Evolutionary conservation across 1,284 basidiomycete species (phyloP).

Genomic region (Termitomyces sp.): DNA sequence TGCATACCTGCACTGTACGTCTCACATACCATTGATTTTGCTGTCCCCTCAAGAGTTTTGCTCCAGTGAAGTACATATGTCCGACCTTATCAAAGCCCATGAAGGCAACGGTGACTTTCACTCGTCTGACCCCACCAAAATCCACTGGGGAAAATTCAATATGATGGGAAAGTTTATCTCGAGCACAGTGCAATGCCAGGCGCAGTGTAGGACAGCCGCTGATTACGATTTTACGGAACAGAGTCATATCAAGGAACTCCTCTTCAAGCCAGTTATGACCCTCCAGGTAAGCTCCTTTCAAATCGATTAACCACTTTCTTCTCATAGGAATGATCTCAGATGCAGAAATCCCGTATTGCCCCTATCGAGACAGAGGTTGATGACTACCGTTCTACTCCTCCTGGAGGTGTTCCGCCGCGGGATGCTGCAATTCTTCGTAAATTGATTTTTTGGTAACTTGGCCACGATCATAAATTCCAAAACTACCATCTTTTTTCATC

Average conservation of each 20-base stretch:
- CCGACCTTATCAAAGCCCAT: slow-evolving; percentile 72
- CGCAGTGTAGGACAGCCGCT: slow-evolving; percentile 55
- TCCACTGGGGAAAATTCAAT: slow-evolving; percentile 84
- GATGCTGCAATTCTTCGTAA: slow-evolving; percentile 38
- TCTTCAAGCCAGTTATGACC: slow-evolving; percentile 57
- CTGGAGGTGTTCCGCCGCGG: slow-evolving; percentile 24
- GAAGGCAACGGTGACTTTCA: slow-evolving; percentile 70
- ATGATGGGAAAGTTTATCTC: slow-evolving; percentile 78
- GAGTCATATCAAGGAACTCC: slow-evolving; percentile 44
- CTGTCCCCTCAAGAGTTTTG: slow-evolving; percentile 7
- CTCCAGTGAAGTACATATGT: slow-evolving; percentile 76
- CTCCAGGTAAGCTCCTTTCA: slow-evolving; percentile 45
- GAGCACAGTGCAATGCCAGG: slow-evolving; percentile 64
- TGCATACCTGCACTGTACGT: slow-evolving; percentile 77
- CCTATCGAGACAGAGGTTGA: slow-evolving; percentile 43
- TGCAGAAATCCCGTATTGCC: slow-evolving; percentile 48
- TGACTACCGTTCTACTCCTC: slow-evolving; percentile 29
- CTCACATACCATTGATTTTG: slow-evolving; percentile 9
- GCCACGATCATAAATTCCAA: not conserved
- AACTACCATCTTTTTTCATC: too few relatives aligned
- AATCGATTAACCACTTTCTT: not conserved
- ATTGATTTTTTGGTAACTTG: slow-evolving; percentile 38
- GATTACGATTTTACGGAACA: slow-evolving; percentile 58
- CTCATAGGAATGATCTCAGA: slow-evolving; percentile 16
- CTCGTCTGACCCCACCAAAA: slow-evolving; percentile 53